Percentiles rank a stretch among this genome's conserved stretches.
Evolutionary conservation across 2,329 filamentous ascomycete species (phyloP).

Genomic region (Verticillium klebahnii): DNA sequence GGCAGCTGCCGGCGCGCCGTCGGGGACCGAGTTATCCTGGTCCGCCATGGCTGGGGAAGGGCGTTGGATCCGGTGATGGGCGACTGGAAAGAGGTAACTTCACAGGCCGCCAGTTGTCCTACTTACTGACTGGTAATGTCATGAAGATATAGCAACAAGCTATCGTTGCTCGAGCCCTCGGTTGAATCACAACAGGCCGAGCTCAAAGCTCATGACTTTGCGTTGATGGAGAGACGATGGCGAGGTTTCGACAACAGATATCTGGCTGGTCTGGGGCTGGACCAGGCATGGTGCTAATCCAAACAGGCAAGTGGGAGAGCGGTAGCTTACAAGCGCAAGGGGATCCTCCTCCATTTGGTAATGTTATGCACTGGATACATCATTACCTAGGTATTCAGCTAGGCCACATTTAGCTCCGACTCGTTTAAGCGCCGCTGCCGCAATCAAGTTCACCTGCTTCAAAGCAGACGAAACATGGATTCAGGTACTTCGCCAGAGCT

Average conservation of each 20-base stretch:
- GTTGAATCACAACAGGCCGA: background rate
- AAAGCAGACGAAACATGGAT: too few relatives aligned
- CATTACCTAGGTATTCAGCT: background rate
- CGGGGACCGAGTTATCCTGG: conserved; percentile 19
- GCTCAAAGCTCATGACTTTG: background rate
- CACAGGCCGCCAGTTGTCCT: background rate
- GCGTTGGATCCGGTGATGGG: conserved; percentile 1
- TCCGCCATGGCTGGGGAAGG: conserved; percentile 28
- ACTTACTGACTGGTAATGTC: background rate
- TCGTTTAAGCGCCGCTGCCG: too few relatives aligned
- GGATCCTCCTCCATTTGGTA: background rate
- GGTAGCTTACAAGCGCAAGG: background rate
- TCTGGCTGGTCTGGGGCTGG: background rate
- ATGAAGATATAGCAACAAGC: background rate
- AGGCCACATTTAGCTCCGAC: too few relatives aligned
- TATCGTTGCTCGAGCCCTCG: background rate
- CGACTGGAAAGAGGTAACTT: background rate
- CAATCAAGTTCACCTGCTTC: too few relatives aligned
- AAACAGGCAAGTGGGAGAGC: background rate
- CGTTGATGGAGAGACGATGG: background rate
- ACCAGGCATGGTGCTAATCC: background rate
- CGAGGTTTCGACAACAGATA: background rate
- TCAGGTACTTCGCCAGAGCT: too few relatives aligned
- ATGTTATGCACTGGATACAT: background rate
- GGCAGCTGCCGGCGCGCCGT: conserved; percentile 25